Conservation (phyloP, 768 basidiomycete genomes). For the Russula emetica region DNA sequence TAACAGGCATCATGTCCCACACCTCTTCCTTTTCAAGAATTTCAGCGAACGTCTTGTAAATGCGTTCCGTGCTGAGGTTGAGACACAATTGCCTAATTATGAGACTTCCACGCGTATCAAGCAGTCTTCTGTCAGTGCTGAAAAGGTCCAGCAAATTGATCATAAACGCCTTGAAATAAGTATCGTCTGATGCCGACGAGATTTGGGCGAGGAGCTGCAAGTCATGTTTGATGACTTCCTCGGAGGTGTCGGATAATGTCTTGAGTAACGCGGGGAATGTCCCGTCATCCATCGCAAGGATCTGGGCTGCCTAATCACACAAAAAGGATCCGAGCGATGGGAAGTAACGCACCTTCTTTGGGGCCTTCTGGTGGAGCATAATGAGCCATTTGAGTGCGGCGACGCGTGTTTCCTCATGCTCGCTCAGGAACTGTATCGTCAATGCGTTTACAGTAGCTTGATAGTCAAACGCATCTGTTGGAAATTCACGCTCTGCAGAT, state of each 20-base stretch:
- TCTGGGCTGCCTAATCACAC: conserved; percentile 44
- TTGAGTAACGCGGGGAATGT: conserved; percentile 95
- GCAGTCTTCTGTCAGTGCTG: conserved; percentile 83
- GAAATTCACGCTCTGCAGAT: conserved; percentile 39
- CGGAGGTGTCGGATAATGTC: conserved; percentile 92
- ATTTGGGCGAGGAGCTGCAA: conserved; percentile 95
- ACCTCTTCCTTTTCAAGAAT: conserved; percentile 98
- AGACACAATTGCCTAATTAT: conserved; percentile 94
- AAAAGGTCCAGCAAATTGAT: conserved; percentile 90
- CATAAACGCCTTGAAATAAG: conserved; percentile 95
- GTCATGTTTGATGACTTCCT: conserved; percentile 97
- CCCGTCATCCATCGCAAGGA: conserved; percentile 92
- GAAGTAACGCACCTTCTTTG: conserved; percentile 67
- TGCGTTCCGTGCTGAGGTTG: conserved; percentile 90
- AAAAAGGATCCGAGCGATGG: not conserved
- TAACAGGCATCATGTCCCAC: not conserved
- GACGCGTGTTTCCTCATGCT: conserved; percentile 94
- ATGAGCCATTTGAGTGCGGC: conserved; percentile 96
- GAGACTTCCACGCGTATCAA: conserved; percentile 89
- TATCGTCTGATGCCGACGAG: conserved; percentile 90
- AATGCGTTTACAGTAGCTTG: conserved; percentile 88
- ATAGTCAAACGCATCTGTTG: conserved; percentile 78
- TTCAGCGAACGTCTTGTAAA: conserved; percentile 94
- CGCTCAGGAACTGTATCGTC: conserved; percentile 90
- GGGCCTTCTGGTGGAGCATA: conserved; percentile 98